Percentiles rank a stretch among this genome's conserved stretches.
These are phyloP conservation scores for Dovyalis caffra DNA, from an alignment of 345 rosid genomes.

Conservation along the genomic window DNA sequence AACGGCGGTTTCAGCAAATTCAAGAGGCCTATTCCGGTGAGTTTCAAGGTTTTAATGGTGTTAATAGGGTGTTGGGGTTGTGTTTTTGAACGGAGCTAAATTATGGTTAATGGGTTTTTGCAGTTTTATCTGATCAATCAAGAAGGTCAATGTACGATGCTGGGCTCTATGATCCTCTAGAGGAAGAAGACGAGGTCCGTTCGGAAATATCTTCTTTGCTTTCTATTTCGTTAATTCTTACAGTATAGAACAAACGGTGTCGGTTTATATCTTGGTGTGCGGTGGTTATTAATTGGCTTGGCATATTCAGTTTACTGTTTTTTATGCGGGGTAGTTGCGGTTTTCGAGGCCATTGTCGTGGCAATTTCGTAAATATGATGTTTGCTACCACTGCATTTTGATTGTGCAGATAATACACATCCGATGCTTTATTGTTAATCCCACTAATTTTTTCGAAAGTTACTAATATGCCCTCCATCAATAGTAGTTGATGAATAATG, in stretches of 20 bases:
- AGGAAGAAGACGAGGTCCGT: conserved; percentile 71
- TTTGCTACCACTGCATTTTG: too few relatives aligned
- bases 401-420: too few relatives aligned
- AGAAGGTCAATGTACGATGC: conserved; percentile 80
- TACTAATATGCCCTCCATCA: too few relatives aligned
- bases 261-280: not conserved
- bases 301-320: not conserved
- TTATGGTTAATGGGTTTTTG: conserved; percentile 6
- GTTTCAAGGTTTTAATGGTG: not conserved
- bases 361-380: not conserved
- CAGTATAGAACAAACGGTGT: not conserved
- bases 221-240: not conserved
- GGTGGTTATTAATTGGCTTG: not conserved
- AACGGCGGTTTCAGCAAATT: conserved; percentile 82
- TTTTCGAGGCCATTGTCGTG: not conserved
- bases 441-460: too few relatives aligned
- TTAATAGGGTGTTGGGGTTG: not conserved
- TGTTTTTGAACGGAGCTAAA: not conserved
- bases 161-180: conserved; percentile 72
- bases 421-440: too few relatives aligned
- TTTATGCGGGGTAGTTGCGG: not conserved
- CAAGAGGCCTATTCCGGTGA: conserved; percentile 93
- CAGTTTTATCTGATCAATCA: conserved; percentile 64
- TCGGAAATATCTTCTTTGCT: not conserved
- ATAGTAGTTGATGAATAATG: too few relatives aligned